phyloP scores from a whole-genome alignment of 805 yeast species.

The Blastobotrys muscicola region DNA sequence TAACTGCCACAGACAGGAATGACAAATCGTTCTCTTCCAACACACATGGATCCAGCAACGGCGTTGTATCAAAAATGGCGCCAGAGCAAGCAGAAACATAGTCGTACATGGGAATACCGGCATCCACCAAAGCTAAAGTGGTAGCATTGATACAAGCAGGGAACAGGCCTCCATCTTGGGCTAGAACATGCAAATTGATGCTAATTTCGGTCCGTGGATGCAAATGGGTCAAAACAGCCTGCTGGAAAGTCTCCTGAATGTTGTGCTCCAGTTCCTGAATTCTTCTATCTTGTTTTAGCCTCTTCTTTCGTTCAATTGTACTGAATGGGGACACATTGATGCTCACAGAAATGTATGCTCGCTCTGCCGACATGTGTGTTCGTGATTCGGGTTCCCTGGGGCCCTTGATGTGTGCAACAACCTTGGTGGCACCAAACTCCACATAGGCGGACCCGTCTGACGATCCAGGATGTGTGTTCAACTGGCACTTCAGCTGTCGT shows the following conservation, averaged over 20 bases:
- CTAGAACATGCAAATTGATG: slow-evolving; percentile 64
- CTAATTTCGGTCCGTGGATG: slow-evolving; percentile 81
- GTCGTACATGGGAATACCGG: slow-evolving; percentile 91
- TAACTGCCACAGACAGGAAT: slow-evolving; percentile 68
- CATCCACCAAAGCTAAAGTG: slow-evolving; percentile 85
- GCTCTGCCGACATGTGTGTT: slow-evolving; percentile 35
- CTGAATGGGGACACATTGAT: slow-evolving; percentile 75
- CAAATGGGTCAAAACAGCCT: slow-evolving; percentile 61
- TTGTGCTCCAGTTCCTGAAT: slow-evolving; percentile 28
- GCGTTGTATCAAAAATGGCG: slow-evolving; percentile 68
- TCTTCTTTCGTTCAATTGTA: slow-evolving; percentile 62
- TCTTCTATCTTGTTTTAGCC: slow-evolving; percentile 47
- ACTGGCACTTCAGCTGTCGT: slow-evolving; percentile 67
- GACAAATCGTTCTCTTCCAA: slow-evolving; percentile 81
- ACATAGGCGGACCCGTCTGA: slow-evolving; percentile 84
- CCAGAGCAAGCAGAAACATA: slow-evolving; percentile 73
- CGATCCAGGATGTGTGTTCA: slow-evolving; percentile 73
- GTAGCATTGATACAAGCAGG: slow-evolving; percentile 76
- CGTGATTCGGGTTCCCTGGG: slow-evolving; percentile 73
- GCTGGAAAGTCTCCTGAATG: slow-evolving; percentile 27
- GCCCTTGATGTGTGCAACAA: slow-evolving; percentile 76
- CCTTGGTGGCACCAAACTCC: slow-evolving; percentile 87
- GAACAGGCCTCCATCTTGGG: slow-evolving; percentile 85
- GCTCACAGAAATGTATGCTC: slow-evolving; percentile 52
- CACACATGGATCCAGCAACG: slow-evolving; percentile 72